A percentile compares a stretch with the other conserved stretches of the same genome.
These are phyloP conservation scores for Talaromyces sp. DNA, from an alignment of 2,329 filamentous ascomycete species.

Conservation along the genomic window DNA sequence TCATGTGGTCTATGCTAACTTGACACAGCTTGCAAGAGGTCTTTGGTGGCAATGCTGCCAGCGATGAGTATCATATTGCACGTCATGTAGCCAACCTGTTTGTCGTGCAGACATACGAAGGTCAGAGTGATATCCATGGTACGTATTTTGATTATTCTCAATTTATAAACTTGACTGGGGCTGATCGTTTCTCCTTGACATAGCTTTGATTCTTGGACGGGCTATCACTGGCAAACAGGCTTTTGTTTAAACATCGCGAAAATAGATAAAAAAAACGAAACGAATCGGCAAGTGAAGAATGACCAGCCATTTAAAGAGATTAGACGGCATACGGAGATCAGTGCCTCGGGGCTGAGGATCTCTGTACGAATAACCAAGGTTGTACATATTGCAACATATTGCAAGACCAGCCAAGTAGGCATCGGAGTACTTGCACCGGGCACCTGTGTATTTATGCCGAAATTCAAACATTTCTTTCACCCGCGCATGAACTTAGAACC, in stretches of 20 bases:
- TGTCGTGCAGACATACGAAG: constrained; percentile 97
- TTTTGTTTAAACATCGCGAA: constrained; percentile 60
- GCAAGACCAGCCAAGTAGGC: too few relatives aligned
- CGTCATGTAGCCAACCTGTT: constrained; percentile 95
- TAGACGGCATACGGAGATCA: too few relatives aligned
- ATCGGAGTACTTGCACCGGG: too few relatives aligned
- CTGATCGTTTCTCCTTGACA: constrained; percentile 46
- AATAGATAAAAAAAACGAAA: constrained; percentile 2
- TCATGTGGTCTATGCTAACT: background rate
- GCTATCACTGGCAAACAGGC: constrained; percentile 77
- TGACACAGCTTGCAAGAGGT: constrained; percentile 78
- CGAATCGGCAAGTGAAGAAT: constrained; percentile 4
- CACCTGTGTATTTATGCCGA: too few relatives aligned
- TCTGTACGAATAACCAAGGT: too few relatives aligned
- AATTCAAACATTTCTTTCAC: too few relatives aligned
- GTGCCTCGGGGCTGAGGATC: too few relatives aligned
- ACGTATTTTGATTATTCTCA: constrained; percentile 48
- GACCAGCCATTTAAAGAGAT: too few relatives aligned
- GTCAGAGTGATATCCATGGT: constrained; percentile 97
- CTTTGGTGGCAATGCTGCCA: constrained; percentile 97
- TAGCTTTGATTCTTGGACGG: constrained; percentile 69
- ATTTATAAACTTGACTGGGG: constrained; percentile 32
- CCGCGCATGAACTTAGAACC: too few relatives aligned
- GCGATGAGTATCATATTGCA: constrained; percentile 94
- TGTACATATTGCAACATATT: too few relatives aligned